Conservation (phyloP, 495 filamentous ascomycete genomes). For the Aspergillus baeticus region DNA sequence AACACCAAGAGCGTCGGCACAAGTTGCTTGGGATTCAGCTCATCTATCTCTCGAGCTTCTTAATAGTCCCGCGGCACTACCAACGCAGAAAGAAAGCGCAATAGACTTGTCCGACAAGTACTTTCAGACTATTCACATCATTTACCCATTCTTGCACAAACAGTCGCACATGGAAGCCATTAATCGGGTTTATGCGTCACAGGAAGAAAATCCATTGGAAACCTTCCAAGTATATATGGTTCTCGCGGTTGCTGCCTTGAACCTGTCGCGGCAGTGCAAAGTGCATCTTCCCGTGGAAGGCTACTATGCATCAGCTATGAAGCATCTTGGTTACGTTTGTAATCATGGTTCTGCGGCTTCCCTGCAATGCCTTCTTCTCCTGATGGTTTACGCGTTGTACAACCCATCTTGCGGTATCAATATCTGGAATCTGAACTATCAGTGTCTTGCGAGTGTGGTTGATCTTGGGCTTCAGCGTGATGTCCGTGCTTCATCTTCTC, state of each 20-base stretch:
- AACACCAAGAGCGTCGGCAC: background rate
- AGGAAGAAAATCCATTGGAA: slow-evolving; percentile 18
- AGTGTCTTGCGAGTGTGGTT: slow-evolving; percentile 44
- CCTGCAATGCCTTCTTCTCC: slow-evolving; percentile 40
- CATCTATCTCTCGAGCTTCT: slow-evolving; percentile 31
- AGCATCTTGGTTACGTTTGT: slow-evolving; percentile 36
- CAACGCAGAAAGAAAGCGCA: slow-evolving; percentile 33
- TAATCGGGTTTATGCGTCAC: slow-evolving; percentile 28
- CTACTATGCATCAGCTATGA: slow-evolving; percentile 44
- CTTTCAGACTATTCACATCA: slow-evolving; percentile 39
- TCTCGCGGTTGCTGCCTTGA: slow-evolving; percentile 41
- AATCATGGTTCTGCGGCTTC: slow-evolving; percentile 37
- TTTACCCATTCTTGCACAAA: slow-evolving; percentile 45
- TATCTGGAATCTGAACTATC: slow-evolving; percentile 50
- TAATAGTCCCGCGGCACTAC: slow-evolving; percentile 35
- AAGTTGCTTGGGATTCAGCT: slow-evolving; percentile 9
- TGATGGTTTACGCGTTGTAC: slow-evolving; percentile 48
- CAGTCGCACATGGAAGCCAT: slow-evolving; percentile 36
- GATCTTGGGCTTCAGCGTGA: slow-evolving; percentile 48
- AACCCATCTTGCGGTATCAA: slow-evolving; percentile 45
- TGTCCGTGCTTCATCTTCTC: slow-evolving; percentile 30
- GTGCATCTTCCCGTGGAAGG: slow-evolving; percentile 42
- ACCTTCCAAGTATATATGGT: slow-evolving; percentile 48
- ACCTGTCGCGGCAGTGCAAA: slow-evolving; percentile 39
- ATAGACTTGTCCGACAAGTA: slow-evolving; percentile 39